Evolutionary conservation across 2,329 filamentous ascomycete species (phyloP), one percentile per base, ranked within the genome.

Genomic region (Proliferodiscus dingleyae): DNA sequence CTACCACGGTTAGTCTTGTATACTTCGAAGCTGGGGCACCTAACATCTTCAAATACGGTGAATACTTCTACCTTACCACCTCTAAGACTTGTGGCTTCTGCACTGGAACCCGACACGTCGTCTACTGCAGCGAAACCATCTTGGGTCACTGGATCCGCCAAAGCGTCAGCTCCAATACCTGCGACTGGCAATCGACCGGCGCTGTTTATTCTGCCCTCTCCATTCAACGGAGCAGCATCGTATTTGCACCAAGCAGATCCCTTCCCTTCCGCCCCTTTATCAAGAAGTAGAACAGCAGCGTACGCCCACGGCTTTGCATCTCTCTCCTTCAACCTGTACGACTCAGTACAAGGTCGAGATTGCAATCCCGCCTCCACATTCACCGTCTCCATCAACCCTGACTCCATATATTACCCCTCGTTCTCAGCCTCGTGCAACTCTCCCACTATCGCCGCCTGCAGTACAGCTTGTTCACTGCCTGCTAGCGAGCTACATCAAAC

Each of bases 51-150:
- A 46, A 54, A 8, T 30, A 53, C 8, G 48, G 49, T 13, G 55
- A 54, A 13, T 60, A 53, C 22, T 60, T 50, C 33, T 60, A 58
- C 22, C 40, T 59, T 8, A 51, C 49, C 2, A 52, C 55, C 2
- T 58, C 54, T 2, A 57, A 59, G 28, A 59, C 55, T 2, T 59
- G 56, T 29, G 56, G 54, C 8, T 60, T 55, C 43, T 59, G 57
- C 28, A 52, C 50, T 6, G 53, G 51, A 6, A 59, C 56, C 3
- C 15, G 56, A 5, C 38, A 58, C 2, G 29, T 58, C 22, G 46
- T 57, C 23, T 58, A 57, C 28, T 51, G 50, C 15, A 50, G 50
- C 8, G 51, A 49, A 15, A 34, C 29, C 1, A 43, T 58, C 9
- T 29, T 46, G 5, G 53, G 54, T 5, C 52, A 56, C 3, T 58